Conservation (phyloP, 495 filamentous ascomycete genomes). For the Polyplosphaeria fusca region DNA sequence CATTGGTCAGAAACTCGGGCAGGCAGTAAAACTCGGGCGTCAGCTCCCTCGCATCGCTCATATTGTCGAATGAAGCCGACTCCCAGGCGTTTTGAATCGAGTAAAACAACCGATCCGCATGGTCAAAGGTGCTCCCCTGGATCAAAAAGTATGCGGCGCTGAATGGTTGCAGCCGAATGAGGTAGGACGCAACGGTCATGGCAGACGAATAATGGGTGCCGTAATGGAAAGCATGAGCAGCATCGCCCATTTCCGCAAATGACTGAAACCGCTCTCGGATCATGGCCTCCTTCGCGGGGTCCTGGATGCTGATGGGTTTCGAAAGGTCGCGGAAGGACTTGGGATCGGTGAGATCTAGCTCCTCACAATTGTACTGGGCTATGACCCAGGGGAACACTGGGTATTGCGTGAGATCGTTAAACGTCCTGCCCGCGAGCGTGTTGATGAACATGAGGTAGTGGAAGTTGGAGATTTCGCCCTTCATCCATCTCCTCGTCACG, state of each 20-base stretch:
- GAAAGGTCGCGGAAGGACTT: slow-evolving; percentile 84
- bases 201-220: slow-evolving; percentile 98
- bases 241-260: slow-evolving; percentile 88
- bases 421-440: slow-evolving; percentile 92
- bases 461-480: slow-evolving; percentile 95
- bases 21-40: slow-evolving; percentile 97
- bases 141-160: slow-evolving; percentile 96
- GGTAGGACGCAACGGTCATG: slow-evolving; percentile 96
- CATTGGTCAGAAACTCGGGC: slow-evolving; percentile 86
- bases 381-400: slow-evolving; percentile 98
- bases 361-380: slow-evolving; percentile 94
- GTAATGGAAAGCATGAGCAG: slow-evolving; percentile 84
- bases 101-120: slow-evolving; percentile 91
- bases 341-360: slow-evolving; percentile 80
- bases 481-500: slow-evolving; percentile 84
- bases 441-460: slow-evolving; percentile 98
- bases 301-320: slow-evolving; percentile 97
- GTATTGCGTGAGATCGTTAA: slow-evolving; percentile 97
- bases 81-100: slow-evolving; percentile 88
- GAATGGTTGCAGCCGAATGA: slow-evolving; percentile 93
- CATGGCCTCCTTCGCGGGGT: slow-evolving; percentile 64
- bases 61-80: slow-evolving; percentile 84
- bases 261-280: slow-evolving; percentile 80
- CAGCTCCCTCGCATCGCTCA: slow-evolving; percentile 88
- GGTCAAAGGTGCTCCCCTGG: slow-evolving; percentile 94